Evolutionary conservation across 306 rosid species (phyloP).

Genomic region (Chamaecrista fasciculata): DNA sequence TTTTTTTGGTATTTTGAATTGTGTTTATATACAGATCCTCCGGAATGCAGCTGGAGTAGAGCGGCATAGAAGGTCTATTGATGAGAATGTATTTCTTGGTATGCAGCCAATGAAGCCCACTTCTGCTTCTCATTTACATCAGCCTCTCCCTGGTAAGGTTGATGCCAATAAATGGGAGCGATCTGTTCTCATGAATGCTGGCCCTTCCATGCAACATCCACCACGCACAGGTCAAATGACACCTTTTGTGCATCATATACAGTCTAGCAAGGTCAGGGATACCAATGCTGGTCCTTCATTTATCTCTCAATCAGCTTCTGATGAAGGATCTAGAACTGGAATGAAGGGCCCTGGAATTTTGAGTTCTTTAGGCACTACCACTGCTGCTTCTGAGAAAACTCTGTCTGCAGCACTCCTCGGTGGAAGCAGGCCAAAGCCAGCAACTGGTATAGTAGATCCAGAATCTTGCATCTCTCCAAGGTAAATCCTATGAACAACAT

Average conservation of each 20-base stretch:
- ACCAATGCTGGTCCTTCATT: slow-evolving; percentile 62
- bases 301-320: slow-evolving; percentile 91
- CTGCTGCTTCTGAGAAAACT: slow-evolving; percentile 56
- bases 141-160: slow-evolving; percentile 58
- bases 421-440: slow-evolving; percentile 61
- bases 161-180: slow-evolving; percentile 66
- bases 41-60: slow-evolving; percentile 74
- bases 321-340: slow-evolving; percentile 98
- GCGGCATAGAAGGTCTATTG: slow-evolving; percentile 65
- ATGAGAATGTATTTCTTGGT: slow-evolving; percentile 59
- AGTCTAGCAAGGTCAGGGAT: slow-evolving; percentile 69
- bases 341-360: slow-evolving; percentile 82
- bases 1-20: slow-evolving; percentile 25
- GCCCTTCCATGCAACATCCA: slow-evolving; percentile 64
- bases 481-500: slow-evolving; percentile 35
- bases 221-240: slow-evolving; percentile 56
- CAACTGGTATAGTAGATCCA: slow-evolving; percentile 47
- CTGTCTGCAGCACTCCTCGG: slow-evolving; percentile 53
- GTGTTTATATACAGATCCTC: slow-evolving; percentile 48
- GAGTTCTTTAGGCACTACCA: slow-evolving; percentile 53
- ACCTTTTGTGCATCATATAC: slow-evolving; percentile 58
- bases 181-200: slow-evolving; percentile 58
- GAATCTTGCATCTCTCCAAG: slow-evolving; percentile 61
- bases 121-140: slow-evolving; percentile 59
- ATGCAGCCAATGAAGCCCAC: slow-evolving; percentile 66